Base-by-base conservation (phyloP, 768 basidiomycete species). In the Auriscalpium orientale region DNA sequence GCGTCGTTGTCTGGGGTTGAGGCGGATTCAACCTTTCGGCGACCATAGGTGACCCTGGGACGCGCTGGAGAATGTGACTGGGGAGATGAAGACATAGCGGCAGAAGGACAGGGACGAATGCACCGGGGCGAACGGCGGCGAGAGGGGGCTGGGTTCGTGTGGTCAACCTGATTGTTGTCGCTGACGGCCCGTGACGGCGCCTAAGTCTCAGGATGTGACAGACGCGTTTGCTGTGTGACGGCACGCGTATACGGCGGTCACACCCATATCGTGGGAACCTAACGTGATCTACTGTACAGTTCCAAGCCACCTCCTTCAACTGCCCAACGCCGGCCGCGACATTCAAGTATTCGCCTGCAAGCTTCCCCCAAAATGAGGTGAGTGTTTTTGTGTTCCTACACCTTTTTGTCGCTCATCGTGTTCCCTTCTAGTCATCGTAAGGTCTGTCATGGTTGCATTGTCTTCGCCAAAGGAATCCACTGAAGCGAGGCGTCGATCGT, bases 361-460 rank as follows among this genome's bases (percentile, higher is more conserved):
- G 66, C 60, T 56, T 49, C 60, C 51, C 49, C 63, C 63, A 67
- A 65, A 61, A 73, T 73, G 72, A 73, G 72, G 72, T 73, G 63
- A 55, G 77, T 70, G 35, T 47, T 10, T 44, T 13, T 22, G 37
- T 36, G 38, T 46, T 40, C 20, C 15, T 37, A 21, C 28, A 28
- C 11, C 8, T 8, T 20, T 12, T 2, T 6, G 43, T 28, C 9
- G 56, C 64, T 73, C 53, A 72, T 34, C 10, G n/a, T 54, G 5
- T 28, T 46, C 36, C 49, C 57, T 62, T 59, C 1, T 60, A 91
- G 89, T 84, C 89, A 91, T 72, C 89, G 89, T 83, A 91, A 91
- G 86, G 89, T 91, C 45, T 61, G 72, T 67, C 18, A 63, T 53
- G 21, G 54, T 36, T 53, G 51, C 33, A 28, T 5, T 57, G 50